A percentile compares a stretch with the other conserved stretches of the same genome.
These are phyloP conservation scores for Sporothrix luriei DNA, from an alignment of 2,329 filamentous ascomycete genomes.

Conservation along the genomic window DNA sequence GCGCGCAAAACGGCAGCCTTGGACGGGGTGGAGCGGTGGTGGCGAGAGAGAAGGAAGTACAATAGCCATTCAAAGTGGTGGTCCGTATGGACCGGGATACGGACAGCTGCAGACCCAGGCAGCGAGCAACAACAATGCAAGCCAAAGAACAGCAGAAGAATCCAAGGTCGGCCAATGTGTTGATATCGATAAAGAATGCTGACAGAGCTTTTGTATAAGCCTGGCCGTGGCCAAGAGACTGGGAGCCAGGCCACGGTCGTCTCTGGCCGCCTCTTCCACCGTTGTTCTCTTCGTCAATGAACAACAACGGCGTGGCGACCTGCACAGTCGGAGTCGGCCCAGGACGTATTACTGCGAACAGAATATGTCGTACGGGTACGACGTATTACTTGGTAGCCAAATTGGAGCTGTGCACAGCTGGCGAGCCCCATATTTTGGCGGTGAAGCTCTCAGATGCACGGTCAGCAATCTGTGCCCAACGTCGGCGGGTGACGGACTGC, in stretches of 20 bases:
- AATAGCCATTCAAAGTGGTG: neutral
- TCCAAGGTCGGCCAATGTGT: no score
- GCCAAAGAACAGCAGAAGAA: no score
- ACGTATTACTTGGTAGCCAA: neutral
- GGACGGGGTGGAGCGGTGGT: neutral
- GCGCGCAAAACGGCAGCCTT: neutral
- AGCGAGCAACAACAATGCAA: neutral
- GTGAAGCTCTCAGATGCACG: constrained; percentile 12
- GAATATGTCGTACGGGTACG: no score
- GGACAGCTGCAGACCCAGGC: constrained; percentile 2
- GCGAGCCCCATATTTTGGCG: constrained; percentile 21
- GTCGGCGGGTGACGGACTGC: neutral
- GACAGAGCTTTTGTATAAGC: no score
- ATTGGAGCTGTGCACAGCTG: neutral
- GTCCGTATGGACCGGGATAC: neutral
- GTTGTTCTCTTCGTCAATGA: neutral
- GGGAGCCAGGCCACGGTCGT: neutral
- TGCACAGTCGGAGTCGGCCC: constrained; percentile 28
- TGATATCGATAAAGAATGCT: no score
- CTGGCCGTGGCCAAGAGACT: neutral
- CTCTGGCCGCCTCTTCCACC: neutral
- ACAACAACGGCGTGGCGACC: constrained; percentile 12
- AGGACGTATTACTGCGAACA: neutral
- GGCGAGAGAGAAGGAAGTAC: neutral
- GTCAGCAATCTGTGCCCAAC: constrained; percentile 19